phyloP scores from a whole-genome alignment of 1,284 basidiomycete genomes.

The Leccinum variabile region DNA sequence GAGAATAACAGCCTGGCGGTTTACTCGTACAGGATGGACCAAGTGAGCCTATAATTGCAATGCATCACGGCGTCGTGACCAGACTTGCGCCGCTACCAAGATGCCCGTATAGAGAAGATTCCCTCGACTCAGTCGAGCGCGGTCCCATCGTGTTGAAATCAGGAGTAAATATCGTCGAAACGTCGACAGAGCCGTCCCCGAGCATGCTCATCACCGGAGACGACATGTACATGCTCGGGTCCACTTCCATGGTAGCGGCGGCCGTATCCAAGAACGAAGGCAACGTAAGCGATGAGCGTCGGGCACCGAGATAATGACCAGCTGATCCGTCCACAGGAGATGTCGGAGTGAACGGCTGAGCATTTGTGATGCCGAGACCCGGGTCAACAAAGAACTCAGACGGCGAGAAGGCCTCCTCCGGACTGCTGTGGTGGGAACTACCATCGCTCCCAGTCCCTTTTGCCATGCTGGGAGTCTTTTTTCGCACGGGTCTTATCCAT shows the following conservation, averaged over 20 bases:
- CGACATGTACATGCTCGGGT: constrained; percentile 31
- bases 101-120: constrained; percentile 30
- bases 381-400: constrained; percentile 58
- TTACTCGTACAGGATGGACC: constrained; percentile 24
- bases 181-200: constrained; percentile 29
- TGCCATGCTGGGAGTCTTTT: constrained; percentile 56
- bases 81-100: constrained; percentile 20
- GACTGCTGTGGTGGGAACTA: constrained; percentile 58
- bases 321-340: constrained; percentile 19
- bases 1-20: not conserved
- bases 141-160: constrained; percentile 32
- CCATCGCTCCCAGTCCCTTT: constrained; percentile 41
- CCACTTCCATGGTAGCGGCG: constrained; percentile 34
- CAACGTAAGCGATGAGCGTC: constrained; percentile 25
- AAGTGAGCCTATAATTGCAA: constrained; percentile 1
- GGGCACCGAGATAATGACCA: constrained; percentile 23
- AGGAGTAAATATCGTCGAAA: constrained; percentile 31
- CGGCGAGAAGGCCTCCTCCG: constrained; percentile 64
- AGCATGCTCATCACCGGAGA: constrained; percentile 37
- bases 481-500: constrained; percentile 85
- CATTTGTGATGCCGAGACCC: constrained; percentile 24
- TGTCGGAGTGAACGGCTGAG: constrained; percentile 25
- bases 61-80: constrained; percentile 31
- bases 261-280: constrained; percentile 26
- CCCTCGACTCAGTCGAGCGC: constrained; percentile 29